Percentiles rank a stretch among this genome's conserved stretches.
Evolutionary conservation across 176 grass and related monocot genomes (phyloP).

Genomic region (Carex myosuroides): DNA sequence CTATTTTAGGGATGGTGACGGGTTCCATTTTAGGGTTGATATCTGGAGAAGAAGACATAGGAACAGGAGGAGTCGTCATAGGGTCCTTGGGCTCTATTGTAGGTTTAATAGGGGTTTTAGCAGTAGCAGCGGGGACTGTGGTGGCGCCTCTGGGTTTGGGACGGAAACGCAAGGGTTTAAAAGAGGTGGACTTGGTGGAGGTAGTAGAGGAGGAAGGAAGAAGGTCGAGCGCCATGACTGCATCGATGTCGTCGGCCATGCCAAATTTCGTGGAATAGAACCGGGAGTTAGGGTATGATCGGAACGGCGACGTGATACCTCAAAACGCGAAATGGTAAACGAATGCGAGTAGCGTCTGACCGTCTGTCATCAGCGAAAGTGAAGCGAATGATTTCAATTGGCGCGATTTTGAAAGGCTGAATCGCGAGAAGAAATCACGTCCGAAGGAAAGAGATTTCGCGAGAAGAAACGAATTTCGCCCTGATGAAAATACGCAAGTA

Average conservation of each 20-base stretch:
- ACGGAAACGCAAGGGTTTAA: constrained; percentile 34
- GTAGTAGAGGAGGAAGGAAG: constrained; percentile 14
- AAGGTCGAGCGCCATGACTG: constrained; percentile 31
- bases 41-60: not conserved
- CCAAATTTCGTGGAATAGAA: not conserved
- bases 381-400: too few relatives aligned
- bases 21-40: not conserved
- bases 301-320: not conserved
- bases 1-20: not conserved
- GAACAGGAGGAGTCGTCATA: not conserved
- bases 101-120: not conserved
- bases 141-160: constrained; percentile 51
- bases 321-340: too few relatives aligned
- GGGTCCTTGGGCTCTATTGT: not conserved
- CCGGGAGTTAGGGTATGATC: not conserved
- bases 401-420: too few relatives aligned
- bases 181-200: not conserved
- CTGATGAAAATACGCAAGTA: too few relatives aligned
- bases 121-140: constrained; percentile 4
- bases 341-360: too few relatives aligned
- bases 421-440: too few relatives aligned
- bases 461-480: too few relatives aligned
- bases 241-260: constrained; percentile 30
- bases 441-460: too few relatives aligned
- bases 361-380: too few relatives aligned